phyloP scores from a whole-genome alignment of 164 flowering plant genomes.

The Euptelea pleiosperma region DNA sequence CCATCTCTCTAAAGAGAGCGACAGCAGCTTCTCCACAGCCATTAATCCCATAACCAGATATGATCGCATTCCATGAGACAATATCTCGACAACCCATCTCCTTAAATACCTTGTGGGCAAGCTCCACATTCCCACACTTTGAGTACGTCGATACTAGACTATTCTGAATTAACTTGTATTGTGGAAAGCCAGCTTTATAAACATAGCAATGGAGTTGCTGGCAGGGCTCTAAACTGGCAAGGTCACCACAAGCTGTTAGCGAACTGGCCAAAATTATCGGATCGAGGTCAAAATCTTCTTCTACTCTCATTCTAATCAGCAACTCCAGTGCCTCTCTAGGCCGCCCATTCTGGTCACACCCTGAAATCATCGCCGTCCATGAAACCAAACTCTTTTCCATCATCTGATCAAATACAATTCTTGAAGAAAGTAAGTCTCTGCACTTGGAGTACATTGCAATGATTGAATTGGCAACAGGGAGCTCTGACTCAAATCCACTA shows the following conservation, averaged over 20 bases:
- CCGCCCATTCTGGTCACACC: conserved; percentile 30
- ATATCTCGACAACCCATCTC: conserved; percentile 25
- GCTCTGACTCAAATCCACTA: conserved; percentile 20
- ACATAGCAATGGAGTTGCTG: conserved; percentile 35
- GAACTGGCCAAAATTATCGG: conserved; percentile 22
- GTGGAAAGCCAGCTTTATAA: conserved; percentile 23
- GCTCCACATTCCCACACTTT: conserved; percentile 31
- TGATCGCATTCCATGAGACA: conserved; percentile 41
- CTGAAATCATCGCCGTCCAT: conserved; percentile 41
- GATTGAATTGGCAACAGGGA: conserved; percentile 27
- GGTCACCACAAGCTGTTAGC: conserved; percentile 29
- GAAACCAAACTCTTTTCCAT: conserved; percentile 28
- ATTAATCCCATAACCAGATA: conserved; percentile 40
- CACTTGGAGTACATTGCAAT: conserved; percentile 38
- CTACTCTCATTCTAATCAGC: conserved; percentile 13
- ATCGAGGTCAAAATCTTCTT: conserved; percentile 19
- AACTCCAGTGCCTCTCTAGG: conserved; percentile 30
- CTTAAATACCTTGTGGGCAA: conserved; percentile 25
- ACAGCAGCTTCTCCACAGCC: conserved; percentile 36
- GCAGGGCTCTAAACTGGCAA: conserved; percentile 34
- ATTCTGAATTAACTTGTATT: conserved; percentile 27
- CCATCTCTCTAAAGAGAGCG: conserved; percentile 35
- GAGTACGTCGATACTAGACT: conserved; percentile 31
- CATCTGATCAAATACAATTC: conserved; percentile 22
- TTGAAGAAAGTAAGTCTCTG: conserved; percentile 31